A percentile compares a stretch with the other conserved stretches of the same genome.
phyloP scores from a whole-genome alignment of 2,329 filamentous ascomycete genomes.

The Trichoderma oligosporum region DNA sequence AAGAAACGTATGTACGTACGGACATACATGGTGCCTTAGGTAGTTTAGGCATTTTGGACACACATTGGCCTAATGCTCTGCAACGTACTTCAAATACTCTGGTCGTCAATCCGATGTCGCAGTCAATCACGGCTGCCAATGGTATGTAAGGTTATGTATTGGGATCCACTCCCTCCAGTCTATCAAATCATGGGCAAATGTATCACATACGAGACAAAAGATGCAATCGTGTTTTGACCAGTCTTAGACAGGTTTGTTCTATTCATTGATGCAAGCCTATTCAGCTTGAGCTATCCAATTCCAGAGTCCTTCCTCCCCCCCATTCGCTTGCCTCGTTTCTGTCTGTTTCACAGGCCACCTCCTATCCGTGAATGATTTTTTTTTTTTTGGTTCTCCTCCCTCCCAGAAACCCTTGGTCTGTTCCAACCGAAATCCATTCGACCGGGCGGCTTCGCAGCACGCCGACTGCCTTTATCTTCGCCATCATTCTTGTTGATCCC shows the following conservation, averaged over 20 bases:
- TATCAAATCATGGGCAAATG: background rate
- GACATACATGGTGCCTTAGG: background rate
- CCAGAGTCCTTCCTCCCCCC: background rate
- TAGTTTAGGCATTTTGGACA: background rate
- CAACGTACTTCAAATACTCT: background rate
- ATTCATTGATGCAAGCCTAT: slow-evolving; percentile 7
- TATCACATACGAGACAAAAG: slow-evolving; percentile 4
- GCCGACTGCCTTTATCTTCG: slow-evolving; percentile 15
- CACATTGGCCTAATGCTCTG: background rate
- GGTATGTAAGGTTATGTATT: no score
- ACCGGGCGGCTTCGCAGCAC: slow-evolving; percentile 9
- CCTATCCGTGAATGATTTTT: background rate
- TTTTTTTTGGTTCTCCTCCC: background rate
- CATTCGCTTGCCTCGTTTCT: background rate
- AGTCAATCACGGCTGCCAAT: background rate
- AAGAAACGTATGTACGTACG: no score
- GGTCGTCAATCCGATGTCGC: slow-evolving; percentile 12
- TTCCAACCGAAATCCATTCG: slow-evolving; percentile 11
- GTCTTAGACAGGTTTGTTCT: slow-evolving; percentile 11
- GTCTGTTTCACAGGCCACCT: background rate
- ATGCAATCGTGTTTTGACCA: background rate
- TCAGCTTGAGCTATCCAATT: slow-evolving; percentile 15
- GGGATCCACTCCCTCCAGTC: background rate
- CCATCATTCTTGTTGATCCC: slow-evolving; percentile 20
- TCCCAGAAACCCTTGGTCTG: background rate